These are phyloP conservation scores for Striga hermonthica DNA, from an alignment of 305 asterid species.

Conservation along the genomic window DNA sequence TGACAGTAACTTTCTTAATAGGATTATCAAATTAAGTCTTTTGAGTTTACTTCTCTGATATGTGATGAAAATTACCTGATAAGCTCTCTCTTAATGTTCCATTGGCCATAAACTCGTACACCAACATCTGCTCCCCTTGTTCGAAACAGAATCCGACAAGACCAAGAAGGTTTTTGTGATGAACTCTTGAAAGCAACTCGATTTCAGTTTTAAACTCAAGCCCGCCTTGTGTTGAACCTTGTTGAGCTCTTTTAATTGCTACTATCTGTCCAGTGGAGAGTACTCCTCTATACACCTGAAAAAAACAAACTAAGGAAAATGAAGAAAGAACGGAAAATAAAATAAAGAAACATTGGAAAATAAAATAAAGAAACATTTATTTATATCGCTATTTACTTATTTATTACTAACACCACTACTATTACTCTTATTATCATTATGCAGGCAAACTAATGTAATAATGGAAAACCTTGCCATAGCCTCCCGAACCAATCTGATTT, in stretches of 20 bases:
- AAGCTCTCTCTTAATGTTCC: constrained; percentile 79
- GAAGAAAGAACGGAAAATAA: too few species aligned
- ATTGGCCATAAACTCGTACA: constrained; percentile 80
- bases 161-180: constrained; percentile 91
- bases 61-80: constrained; percentile 43
- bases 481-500: constrained; percentile 89
- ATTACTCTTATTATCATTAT: too few species aligned
- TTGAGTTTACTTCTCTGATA: neutral
- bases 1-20: neutral
- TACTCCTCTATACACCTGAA: constrained; percentile 79
- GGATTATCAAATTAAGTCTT: neutral
- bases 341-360: too few species aligned
- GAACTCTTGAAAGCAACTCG: constrained; percentile 92
- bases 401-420: neutral
- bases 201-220: constrained; percentile 92
- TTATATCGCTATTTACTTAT: too few species aligned
- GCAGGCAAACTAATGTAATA: neutral
- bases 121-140: constrained; percentile 90
- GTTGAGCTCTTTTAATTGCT: constrained; percentile 83
- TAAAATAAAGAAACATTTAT: too few species aligned
- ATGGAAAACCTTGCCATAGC: constrained; percentile 76
- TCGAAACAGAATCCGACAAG: constrained; percentile 93
- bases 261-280: constrained; percentile 64
- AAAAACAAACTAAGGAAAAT: neutral
- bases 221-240: constrained; percentile 85